Percentiles rank a stretch among this genome's conserved stretches.
These are phyloP conservation scores for Camellia japonica DNA, from an alignment of 148 eudicot genomes.

Conservation along the genomic window DNA sequence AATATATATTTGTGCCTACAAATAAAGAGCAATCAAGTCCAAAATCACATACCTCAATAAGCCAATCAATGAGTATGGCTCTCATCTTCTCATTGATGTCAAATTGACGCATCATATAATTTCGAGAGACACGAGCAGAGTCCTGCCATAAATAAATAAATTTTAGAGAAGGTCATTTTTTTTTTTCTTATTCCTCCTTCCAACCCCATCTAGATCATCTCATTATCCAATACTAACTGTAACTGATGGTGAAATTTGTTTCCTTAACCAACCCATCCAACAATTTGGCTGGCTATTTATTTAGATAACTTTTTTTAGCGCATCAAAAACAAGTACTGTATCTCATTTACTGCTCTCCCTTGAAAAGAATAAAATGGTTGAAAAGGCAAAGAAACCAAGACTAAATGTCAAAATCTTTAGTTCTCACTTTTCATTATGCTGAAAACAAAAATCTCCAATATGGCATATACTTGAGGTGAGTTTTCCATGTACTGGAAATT, in stretches of 20 bases:
- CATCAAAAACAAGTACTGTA: neutral
- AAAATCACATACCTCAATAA: slow-evolving; percentile 55
- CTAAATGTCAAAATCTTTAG: neutral
- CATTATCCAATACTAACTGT: neutral
- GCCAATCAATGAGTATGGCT: slow-evolving; percentile 80
- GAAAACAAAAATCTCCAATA: too few relatives aligned
- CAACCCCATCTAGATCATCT: neutral
- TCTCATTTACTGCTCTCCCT: neutral
- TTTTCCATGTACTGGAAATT: neutral
- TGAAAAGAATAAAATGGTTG: neutral
- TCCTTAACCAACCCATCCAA: neutral
- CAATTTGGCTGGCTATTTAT: neutral
- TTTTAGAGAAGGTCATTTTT: neutral
- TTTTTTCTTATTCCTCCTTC: neutral
- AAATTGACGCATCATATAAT: slow-evolving; percentile 55
- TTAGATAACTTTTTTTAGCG: neutral
- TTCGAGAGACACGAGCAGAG: slow-evolving; percentile 44
- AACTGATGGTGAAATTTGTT: neutral
- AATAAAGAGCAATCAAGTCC: neutral
- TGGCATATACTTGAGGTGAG: too few relatives aligned
- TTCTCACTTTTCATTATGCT: neutral
- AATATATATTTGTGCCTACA: slow-evolving; percentile 1
- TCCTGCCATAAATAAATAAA: slow-evolving; percentile 31
- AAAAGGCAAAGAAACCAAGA: neutral
- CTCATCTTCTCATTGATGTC: slow-evolving; percentile 77